A percentile compares a stretch with the other conserved stretches of the same genome.
phyloP scores from a whole-genome alignment of 2,329 filamentous ascomycete species.

The Tolypocladium endophyticum region DNA sequence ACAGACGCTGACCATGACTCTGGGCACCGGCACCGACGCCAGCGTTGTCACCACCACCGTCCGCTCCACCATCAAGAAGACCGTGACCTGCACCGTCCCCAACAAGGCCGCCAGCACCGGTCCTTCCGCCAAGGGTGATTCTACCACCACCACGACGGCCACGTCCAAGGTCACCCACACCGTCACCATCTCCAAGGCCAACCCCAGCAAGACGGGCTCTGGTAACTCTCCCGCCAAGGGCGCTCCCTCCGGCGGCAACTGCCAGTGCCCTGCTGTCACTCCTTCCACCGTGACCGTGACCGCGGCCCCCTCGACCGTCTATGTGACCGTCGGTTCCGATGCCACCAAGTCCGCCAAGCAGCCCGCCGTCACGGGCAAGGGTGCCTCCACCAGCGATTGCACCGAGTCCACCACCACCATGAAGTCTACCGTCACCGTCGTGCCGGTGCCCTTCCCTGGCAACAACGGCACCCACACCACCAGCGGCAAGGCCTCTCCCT shows the following conservation, averaged over 20 bases:
- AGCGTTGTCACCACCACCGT: slow-evolving; percentile 31
- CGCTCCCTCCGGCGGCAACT: slow-evolving; percentile 5
- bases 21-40: slow-evolving; percentile 19
- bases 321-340: slow-evolving; percentile 19
- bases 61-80: slow-evolving; percentile 29
- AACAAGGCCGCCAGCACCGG: not conserved
- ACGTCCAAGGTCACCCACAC: slow-evolving; percentile 25
- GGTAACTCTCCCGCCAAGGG: slow-evolving; percentile 2
- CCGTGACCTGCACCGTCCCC: slow-evolving; percentile 19
- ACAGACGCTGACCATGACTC: slow-evolving; percentile 23
- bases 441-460: slow-evolving; percentile 32
- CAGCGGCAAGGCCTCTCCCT: slow-evolving; percentile 20
- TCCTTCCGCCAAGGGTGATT: slow-evolving; percentile 9
- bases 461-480: slow-evolving; percentile 24
- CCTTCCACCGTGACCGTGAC: slow-evolving; percentile 17
- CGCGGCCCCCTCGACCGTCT: slow-evolving; percentile 22
- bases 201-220: not conserved
- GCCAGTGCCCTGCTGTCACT: slow-evolving; percentile 6
- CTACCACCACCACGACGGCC: slow-evolving; percentile 26
- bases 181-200: slow-evolving; percentile 16
- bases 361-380: slow-evolving; percentile 11
- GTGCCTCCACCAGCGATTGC: slow-evolving; percentile 9
- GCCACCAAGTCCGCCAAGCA: slow-evolving; percentile 10
- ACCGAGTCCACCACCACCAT: slow-evolving; percentile 13
- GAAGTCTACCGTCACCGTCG: slow-evolving; percentile 22